Evolutionary conservation across 1,284 basidiomycete species (phyloP).

Genomic region (Ustilago cynodontis): DNA sequence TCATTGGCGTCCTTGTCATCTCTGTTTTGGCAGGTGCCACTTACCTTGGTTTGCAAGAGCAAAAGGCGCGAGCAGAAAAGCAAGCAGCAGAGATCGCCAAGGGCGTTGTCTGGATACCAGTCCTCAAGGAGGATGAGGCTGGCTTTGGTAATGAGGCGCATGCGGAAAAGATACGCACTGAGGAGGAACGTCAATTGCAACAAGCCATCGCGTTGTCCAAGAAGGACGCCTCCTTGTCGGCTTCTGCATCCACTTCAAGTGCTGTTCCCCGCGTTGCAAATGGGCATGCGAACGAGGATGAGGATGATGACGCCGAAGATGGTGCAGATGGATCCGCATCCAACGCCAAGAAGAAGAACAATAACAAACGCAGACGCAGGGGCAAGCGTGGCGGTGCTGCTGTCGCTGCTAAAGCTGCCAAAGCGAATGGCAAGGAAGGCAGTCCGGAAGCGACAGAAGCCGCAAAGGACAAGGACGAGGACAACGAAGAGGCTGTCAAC

Average conservation of each 20-base stretch:
- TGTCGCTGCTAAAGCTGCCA: slow-evolving; percentile 72
- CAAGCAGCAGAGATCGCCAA: slow-evolving; percentile 55
- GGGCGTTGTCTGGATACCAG: slow-evolving; percentile 57
- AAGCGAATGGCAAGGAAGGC: slow-evolving; percentile 74
- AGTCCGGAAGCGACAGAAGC: slow-evolving; percentile 60
- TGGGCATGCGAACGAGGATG: slow-evolving; percentile 20
- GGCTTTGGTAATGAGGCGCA: slow-evolving; percentile 27
- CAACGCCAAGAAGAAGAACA: slow-evolving; percentile 47
- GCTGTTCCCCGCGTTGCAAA: not conserved
- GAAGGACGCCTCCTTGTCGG: slow-evolving; percentile 1
- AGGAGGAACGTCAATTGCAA: slow-evolving; percentile 40
- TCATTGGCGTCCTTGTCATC: slow-evolving; percentile 50
- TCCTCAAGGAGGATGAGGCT: slow-evolving; percentile 55
- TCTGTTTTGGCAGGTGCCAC: slow-evolving; percentile 45
- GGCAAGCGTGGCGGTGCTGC: slow-evolving; percentile 63
- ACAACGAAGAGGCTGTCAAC: slow-evolving; percentile 24
- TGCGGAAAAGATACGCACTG: slow-evolving; percentile 31
- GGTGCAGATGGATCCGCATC: slow-evolving; percentile 21
- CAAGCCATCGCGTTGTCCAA: slow-evolving; percentile 40
- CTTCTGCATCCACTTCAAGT: not conserved
- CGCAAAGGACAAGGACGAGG: slow-evolving; percentile 70
- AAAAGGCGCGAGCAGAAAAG: slow-evolving; percentile 34
- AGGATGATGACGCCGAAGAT: slow-evolving; percentile 33
- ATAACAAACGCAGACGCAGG: slow-evolving; percentile 61
- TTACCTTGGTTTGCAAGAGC: slow-evolving; percentile 58